These are phyloP conservation scores for Kwoniella botswanensis DNA, from an alignment of 768 basidiomycete species.

Conservation along the genomic window DNA sequence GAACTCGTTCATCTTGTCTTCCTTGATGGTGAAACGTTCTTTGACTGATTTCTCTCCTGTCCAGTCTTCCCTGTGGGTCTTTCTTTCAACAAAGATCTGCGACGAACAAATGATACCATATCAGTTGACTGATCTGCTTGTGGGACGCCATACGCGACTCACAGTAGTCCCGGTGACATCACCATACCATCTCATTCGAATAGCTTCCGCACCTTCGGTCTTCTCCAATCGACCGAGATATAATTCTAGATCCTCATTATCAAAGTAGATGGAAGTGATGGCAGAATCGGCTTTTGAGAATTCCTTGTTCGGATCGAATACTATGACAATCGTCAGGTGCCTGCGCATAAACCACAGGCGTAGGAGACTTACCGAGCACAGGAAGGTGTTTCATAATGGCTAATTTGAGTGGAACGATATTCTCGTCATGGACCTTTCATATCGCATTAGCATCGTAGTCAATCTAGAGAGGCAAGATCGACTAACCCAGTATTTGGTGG, in stretches of 20 bases:
- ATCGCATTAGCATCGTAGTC: not conserved
- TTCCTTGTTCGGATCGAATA: constrained; percentile 92
- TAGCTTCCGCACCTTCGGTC: constrained; percentile 96
- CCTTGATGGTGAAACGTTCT: constrained; percentile 92
- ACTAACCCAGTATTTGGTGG: constrained; percentile 96
- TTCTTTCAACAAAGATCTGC: constrained; percentile 62
- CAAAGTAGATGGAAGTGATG: constrained; percentile 96
- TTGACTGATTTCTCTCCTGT: constrained; percentile 99
- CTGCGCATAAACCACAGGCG: not conserved
- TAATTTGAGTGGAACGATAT: constrained; percentile 88
- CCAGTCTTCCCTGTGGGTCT: constrained; percentile 91
- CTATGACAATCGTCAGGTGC: constrained; percentile 59
- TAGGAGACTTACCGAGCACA: constrained; percentile 73
- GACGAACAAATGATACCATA: not conserved
- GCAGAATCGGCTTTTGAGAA: constrained; percentile 85
- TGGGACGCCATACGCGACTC: constrained; percentile 43
- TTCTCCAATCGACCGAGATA: constrained; percentile 97
- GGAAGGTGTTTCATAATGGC: constrained; percentile 91
- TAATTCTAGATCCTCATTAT: constrained; percentile 91
- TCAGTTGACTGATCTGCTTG: too few relatives aligned
- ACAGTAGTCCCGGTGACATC: constrained; percentile 81
- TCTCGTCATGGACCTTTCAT: constrained; percentile 79
- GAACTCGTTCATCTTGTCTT: constrained; percentile 89
- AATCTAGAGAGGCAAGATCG: not conserved
- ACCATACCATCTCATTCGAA: constrained; percentile 97